phyloP scores from a whole-genome alignment of 2,329 filamentous ascomycete species.

The Penicillium sp. region DNA sequence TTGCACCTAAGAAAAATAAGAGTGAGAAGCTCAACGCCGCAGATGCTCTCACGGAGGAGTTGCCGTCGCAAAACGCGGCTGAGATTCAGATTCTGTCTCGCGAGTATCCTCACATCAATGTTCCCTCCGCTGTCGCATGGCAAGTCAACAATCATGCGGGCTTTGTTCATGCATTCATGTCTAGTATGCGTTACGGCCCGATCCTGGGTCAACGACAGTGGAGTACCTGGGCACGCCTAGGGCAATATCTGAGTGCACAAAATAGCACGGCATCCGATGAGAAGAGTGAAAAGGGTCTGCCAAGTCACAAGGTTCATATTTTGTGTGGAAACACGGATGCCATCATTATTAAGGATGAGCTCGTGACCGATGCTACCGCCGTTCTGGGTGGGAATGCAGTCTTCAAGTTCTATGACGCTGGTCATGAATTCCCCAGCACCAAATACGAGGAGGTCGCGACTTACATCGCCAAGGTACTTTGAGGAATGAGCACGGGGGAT shows the following conservation, averaged over 20 bases:
- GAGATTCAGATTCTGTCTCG: constrained; percentile 56
- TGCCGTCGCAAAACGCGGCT: constrained; percentile 38
- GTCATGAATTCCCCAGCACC: constrained; percentile 71
- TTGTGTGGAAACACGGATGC: constrained; percentile 68
- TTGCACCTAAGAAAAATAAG: constrained; percentile 32
- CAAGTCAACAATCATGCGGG: constrained; percentile 69
- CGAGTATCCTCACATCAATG: constrained; percentile 56
- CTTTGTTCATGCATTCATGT: constrained; percentile 72
- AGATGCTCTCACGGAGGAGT: constrained; percentile 48
- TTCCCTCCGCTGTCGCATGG: constrained; percentile 69
- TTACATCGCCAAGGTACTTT: constrained; percentile 51
- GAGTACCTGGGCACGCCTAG: constrained; percentile 63
- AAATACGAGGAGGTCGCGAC: constrained; percentile 62
- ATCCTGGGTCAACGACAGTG: constrained; percentile 63
- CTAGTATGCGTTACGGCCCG: constrained; percentile 70
- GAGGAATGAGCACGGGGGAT: constrained; percentile 15
- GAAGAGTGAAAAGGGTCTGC: constrained; percentile 37
- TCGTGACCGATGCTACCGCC: constrained; percentile 62
- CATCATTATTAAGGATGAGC: constrained; percentile 68
- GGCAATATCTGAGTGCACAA: constrained; percentile 52
- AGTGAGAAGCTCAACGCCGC: constrained; percentile 43
- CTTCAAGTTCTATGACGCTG: constrained; percentile 62
- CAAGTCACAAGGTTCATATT: constrained; percentile 61
- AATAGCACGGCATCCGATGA: constrained; percentile 34
- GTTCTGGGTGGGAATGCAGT: constrained; percentile 64